Evolutionary conservation across 106 monocot species (phyloP), one percentile per base, ranked within the genome.

Genomic region (Posidonia australis): DNA sequence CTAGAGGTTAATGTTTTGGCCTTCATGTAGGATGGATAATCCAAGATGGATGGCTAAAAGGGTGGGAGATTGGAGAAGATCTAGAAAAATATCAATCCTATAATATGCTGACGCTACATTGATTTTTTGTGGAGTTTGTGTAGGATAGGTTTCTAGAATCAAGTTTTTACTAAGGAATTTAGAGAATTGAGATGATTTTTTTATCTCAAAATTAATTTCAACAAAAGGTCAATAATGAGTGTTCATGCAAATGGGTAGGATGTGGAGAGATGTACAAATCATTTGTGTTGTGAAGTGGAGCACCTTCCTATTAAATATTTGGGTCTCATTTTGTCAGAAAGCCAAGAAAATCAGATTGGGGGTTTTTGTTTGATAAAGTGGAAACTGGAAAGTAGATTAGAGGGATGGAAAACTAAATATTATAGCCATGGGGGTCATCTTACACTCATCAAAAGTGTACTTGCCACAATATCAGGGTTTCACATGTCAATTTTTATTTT

Each of bases 41-140:
- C 0, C 5, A 0, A 48, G 48, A 5, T 0, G 48, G 18, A 5
- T 48, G 18, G 18, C n/a, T 14, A n/a, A 48, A 14, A 5, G 48
- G 48, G 0, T 48, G 48, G 48, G 5, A 12, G 19, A 49, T 49
- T 48, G n/a, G 18, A 6, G 5, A n/a, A 3, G 7, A 17, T 0
- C 0, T 48, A n/a, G 0, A 48, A 48, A n/a, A n/a, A n/a, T n/a
- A n/a, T n/a, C n/a, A 48, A 0, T 0, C 18, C 3, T 14, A 48
- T 48, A n/a, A 48, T 48, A 48, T 0, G 48, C 14, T n/a, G n/a
- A 0, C n/a, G 1, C n/a, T 13, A 5, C n/a, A 6, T n/a, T 14
- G n/a, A 0, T 14, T 0, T 0, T 6, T 4, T 0, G 46, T 17
- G 13, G 48, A 5, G n/a, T 14, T n/a, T 4, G 0, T 18, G 17